Percentiles rank a stretch among this genome's conserved stretches.
Evolutionary conservation across 2,329 filamentous ascomycete genomes (phyloP).

Genomic region (Lachnellula cervina): DNA sequence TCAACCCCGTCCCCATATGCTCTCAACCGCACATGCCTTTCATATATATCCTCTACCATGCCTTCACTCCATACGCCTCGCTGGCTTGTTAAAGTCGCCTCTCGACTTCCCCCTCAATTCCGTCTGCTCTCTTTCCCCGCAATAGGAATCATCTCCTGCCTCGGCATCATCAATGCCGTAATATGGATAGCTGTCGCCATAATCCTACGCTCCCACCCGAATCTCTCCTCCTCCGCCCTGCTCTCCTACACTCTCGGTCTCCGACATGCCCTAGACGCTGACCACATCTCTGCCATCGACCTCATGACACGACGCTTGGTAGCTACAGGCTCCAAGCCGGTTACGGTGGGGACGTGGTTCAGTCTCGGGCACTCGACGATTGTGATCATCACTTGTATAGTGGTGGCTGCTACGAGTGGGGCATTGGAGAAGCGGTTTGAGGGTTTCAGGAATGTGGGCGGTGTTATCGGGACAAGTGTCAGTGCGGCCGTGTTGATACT

Average conservation of each 20-base stretch:
- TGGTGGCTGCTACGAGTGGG: conserved; percentile 85
- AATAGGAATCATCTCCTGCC: conserved; percentile 42
- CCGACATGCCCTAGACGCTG: conserved; percentile 94
- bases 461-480: conserved; percentile 84
- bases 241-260: conserved; percentile 85
- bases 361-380: conserved; percentile 91
- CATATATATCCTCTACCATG: not conserved
- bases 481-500: conserved; percentile 79
- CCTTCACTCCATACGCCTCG: conserved; percentile 4
- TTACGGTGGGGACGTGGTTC: conserved; percentile 93
- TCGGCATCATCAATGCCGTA: conserved; percentile 47
- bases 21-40: not conserved
- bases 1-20: not conserved
- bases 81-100: conserved; percentile 10
- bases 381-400: conserved; percentile 82
- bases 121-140: conserved; percentile 23
- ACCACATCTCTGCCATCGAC: conserved; percentile 86
- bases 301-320: conserved; percentile 88
- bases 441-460: conserved; percentile 72
- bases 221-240: conserved; percentile 72
- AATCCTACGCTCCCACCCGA: conserved; percentile 47
- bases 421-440: conserved; percentile 78
- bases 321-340: conserved; percentile 76
- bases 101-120: conserved; percentile 14
- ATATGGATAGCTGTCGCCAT: conserved; percentile 52